Base-by-base conservation (phyloP, 495 filamentous ascomycete genomes). In the Annulohypoxylon nitens region DNA sequence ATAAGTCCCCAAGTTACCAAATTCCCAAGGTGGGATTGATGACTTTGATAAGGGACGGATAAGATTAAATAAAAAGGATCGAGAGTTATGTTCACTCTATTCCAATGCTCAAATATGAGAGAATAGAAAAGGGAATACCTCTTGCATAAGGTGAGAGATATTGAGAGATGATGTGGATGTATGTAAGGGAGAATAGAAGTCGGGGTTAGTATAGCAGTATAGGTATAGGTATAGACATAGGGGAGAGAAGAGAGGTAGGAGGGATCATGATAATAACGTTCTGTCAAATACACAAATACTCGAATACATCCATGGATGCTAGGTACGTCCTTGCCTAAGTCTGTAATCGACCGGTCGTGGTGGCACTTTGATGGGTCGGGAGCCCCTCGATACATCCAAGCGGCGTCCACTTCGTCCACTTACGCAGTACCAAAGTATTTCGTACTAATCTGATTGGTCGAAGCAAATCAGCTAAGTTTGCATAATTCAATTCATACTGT, bases 351-450 rank as follows among this genome's bases (percentile, higher is more conserved):
- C 71, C 61, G 70, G 70, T 47, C 70, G 58, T 61, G 57, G 70
- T 73, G 70, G 70, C 70, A 69, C 55, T 69, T 37, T 61, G 59
- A 65, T 74, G 71, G 71, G 39, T 61, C 71, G 50, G 71, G 61
- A 70, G 66, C 71, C 71, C 71, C 71, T 74, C 71, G 71, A 74
- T 63, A 70, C 60, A 73, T 70, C 50, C 57, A 69, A 74, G 71
- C 71, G 66, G 70, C 30, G 30, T 30, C 30, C 30, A 30, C 30
- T 30, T 30, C 66, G 66, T 51, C 66, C 66, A 74, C 66, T 74
- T 70, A 64, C 66, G 45, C 50, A 65, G 39, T 58, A 66, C 55
- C 66, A 45, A 34, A 65, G 39, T 62, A 62, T 61, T 70, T 70
- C 25, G 8, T 26, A 34, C 7, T 4, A 6, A 23, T 23, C 39